Evolutionary conservation across 2,329 filamentous ascomycete species (phyloP), one percentile per base, ranked within the genome.

Genomic region (Neopestalotiopsis sp.): DNA sequence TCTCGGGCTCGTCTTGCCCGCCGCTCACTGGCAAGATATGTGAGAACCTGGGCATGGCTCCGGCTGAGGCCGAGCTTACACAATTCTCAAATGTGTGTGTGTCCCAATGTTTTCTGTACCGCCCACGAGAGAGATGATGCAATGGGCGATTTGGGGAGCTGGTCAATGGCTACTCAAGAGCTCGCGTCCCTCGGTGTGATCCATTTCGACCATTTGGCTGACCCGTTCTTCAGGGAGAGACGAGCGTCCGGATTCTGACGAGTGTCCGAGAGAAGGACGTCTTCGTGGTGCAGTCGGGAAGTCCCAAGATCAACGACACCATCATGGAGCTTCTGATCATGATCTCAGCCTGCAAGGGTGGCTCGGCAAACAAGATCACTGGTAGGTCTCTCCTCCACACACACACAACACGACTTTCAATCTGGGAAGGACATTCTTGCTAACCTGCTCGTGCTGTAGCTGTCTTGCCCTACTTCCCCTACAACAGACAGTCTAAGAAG

Each of bases 321-420:
- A 94, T 99, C 79, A 98, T 99, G 94, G 96, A 99, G 86, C 88
- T 99, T 78, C 89, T 99, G 78, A 98, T 99, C 82, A 97, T 99
- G 94, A 98, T 98, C 76, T 96, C 94, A 73, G 96, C 96, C 74
- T 99, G 96, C 88, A 98, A 98, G 83, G 95, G 96, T 78, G 96
- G 95, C 73, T 98, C 96, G 67, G 94, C 96, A 71, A 97, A 95
- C 85, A 97, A 96, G 77, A 93, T 98, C 79, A 98, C 95, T 75
- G 95, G 95, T 97, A 86, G 75, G 88, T 81, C 67, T 24, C 71
- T 65, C 24, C 24, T 28, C 24, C 24, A 3, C 24, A 24, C 60
- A 40, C 57, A 40, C 42, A 30, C 13, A 60, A 30, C 9, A 28
- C 12, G 20, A 45, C 5, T 13, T 13, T 38, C 28, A 4, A 9